Evolutionary conservation across 2,329 filamentous ascomycete species (phyloP).

Genomic region (Aspergillus calidoustus): DNA sequence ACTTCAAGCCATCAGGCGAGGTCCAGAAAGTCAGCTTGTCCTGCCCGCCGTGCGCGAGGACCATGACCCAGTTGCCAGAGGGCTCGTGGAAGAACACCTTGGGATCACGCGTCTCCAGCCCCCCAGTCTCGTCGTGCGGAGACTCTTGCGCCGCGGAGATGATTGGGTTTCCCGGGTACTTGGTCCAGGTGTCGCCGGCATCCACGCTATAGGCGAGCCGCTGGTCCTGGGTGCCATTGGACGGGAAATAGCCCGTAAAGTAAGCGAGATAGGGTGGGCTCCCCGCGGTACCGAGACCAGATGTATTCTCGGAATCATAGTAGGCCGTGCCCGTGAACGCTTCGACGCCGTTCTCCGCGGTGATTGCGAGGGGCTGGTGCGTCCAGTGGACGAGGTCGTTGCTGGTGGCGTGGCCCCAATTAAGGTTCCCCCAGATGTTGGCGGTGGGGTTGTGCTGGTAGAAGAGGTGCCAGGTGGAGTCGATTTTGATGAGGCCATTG

Average conservation of each 20-base stretch:
- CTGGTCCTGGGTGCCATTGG: slow-evolving; percentile 44
- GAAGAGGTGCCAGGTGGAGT: slow-evolving; percentile 23
- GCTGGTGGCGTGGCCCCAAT: slow-evolving; percentile 34
- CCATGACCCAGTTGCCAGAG: slow-evolving; percentile 9
- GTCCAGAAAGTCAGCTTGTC: slow-evolving; percentile 17
- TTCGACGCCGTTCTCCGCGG: slow-evolving; percentile 40
- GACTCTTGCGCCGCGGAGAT: slow-evolving; percentile 11
- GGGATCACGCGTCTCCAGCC: slow-evolving; percentile 12
- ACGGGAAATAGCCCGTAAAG: slow-evolving; percentile 11
- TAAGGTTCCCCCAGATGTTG: slow-evolving; percentile 28
- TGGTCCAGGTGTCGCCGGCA: slow-evolving; percentile 64
- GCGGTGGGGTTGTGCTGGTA: slow-evolving; percentile 31
- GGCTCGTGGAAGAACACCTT: slow-evolving; percentile 16
- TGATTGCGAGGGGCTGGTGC: slow-evolving; percentile 60
- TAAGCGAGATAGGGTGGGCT: slow-evolving; percentile 14
- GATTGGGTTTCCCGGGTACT: slow-evolving; percentile 7
- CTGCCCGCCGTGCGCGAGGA: slow-evolving; percentile 16
- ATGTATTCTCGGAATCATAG: not conserved
- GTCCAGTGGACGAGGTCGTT: slow-evolving; percentile 61
- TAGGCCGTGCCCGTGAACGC: not conserved
- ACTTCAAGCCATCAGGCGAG: not conserved
- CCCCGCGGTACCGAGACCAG: slow-evolving; percentile 1
- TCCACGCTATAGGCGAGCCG: slow-evolving; percentile 67
- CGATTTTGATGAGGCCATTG: slow-evolving; percentile 23
- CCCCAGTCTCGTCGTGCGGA: slow-evolving; percentile 8